Base-by-base conservation (phyloP, 176 grass and related monocot genomes). In the Oryza longistaminata region DNA sequence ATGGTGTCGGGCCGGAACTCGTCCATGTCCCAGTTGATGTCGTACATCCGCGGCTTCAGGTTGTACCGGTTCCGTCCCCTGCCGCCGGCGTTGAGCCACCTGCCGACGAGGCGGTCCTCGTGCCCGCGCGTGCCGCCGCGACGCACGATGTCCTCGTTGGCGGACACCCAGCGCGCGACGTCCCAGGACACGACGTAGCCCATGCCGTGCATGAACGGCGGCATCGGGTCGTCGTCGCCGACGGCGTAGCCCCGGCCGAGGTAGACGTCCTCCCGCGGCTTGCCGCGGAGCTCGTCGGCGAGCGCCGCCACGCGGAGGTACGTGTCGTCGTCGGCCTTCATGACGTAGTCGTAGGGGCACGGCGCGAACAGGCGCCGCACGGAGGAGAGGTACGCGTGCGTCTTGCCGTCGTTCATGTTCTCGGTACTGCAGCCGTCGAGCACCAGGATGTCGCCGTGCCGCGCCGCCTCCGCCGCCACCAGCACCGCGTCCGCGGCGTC, bases 321-420 rank as follows among this genome's bases (percentile, higher is more conserved):
- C 29, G 85, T 85, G 82, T 95, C 90, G 84, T 95, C 93, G 88
- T 92, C 90, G 46, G 91, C 71, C 86, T 93, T 92, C 81, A 93
- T 90, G 3, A 93, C 88, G 83, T 85, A 95, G 84, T 95, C 91
- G 88, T 93, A 93, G 3, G 90, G 88, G 0, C 0, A 0, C 0
- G 4, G 24, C 40, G 64, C 80, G 74, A 76, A 83, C 53, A 75
- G 65, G 21, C 67, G 68, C 25, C 75, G 66, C 71, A 82, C 81
- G 8, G 74, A 66, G 19, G 93, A 91, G 66, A 91, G 46, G 88
- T 87, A 95, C 33, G 79, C 78, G 86, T 93, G 91, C n/a, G 91
- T 95, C 93, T 95, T 95, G 67, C 91, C 93, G 64, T 78, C 67
- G 88, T 95, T 91, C 82, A 95, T 87, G 86, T 95, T 95, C 87